Evolutionary conservation across 768 basidiomycete species (phyloP).

Genomic region (Dendrothele bispora): DNA sequence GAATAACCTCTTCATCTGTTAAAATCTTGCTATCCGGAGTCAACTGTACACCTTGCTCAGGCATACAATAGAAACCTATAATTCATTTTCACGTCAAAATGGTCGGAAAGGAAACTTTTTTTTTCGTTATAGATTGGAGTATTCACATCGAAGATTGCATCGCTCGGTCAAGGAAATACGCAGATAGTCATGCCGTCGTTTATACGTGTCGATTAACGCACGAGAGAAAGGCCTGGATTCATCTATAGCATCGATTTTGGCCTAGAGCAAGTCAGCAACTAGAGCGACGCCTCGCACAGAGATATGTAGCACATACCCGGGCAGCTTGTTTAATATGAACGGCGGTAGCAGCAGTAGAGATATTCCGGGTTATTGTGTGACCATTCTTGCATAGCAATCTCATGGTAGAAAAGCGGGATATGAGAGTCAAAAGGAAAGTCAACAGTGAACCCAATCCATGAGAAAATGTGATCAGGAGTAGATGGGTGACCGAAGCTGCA

Average conservation of each 20-base stretch:
- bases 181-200: constrained; percentile 79
- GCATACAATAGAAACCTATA: constrained; percentile 92
- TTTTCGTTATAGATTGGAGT: too few relatives aligned
- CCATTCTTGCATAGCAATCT: too few relatives aligned
- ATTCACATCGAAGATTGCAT: constrained; percentile 81
- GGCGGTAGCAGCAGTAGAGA: too few relatives aligned
- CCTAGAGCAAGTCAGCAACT: constrained; percentile 32
- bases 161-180: constrained; percentile 84
- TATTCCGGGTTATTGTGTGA: too few relatives aligned
- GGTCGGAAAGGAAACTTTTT: background rate
- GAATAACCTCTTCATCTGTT: constrained; percentile 72
- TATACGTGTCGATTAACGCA: constrained; percentile 64
- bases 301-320: background rate
- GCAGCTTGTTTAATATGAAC: constrained; percentile 2
- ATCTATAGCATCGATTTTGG: constrained; percentile 58
- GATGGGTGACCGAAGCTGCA: too few relatives aligned
- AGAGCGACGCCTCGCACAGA: background rate
- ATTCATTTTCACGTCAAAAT: background rate
- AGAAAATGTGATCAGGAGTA: too few relatives aligned
- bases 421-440: too few relatives aligned
- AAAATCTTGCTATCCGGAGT: constrained; percentile 70
- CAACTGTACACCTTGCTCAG: constrained; percentile 72
- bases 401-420: too few relatives aligned
- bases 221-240: constrained; percentile 45
- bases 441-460: too few relatives aligned